Conservation (phyloP, 2,329 filamentous ascomycete genomes). For the Capronia americana region DNA sequence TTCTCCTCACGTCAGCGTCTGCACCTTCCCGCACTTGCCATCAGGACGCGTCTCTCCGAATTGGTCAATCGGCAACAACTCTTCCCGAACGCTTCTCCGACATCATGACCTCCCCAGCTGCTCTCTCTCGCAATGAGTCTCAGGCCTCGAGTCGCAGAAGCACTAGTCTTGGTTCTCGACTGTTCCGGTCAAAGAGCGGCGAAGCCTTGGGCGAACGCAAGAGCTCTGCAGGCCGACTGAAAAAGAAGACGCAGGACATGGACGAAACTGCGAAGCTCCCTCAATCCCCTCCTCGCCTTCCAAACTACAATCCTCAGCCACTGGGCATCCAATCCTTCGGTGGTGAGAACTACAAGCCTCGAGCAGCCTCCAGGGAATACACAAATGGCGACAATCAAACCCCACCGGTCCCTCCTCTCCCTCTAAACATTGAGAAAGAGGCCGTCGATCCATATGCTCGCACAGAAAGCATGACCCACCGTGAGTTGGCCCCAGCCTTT, state of each 20-base stretch:
- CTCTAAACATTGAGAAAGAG: conserved; percentile 30
- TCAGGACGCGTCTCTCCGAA: conserved; percentile 9
- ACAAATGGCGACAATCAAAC: conserved; percentile 28
- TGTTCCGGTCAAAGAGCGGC: conserved; percentile 39
- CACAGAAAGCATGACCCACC: conserved; percentile 94
- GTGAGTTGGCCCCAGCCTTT: conserved; percentile 47
- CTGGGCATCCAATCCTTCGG: conserved; percentile 38
- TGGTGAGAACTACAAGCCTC: conserved; percentile 37
- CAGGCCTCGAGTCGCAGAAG: conserved; percentile 34
- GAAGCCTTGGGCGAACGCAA: conserved; percentile 39
- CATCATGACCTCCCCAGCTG: conserved; percentile 34
- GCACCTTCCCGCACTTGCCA: conserved; percentile 4
- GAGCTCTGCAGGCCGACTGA: conserved; percentile 32
- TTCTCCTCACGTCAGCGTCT: conserved; percentile 30
- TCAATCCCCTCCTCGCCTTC: conserved; percentile 36
- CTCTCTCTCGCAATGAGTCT: conserved; percentile 37
- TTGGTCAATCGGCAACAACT: conserved; percentile 19
- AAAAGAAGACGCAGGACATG: conserved; percentile 37
- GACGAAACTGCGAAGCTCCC: conserved; percentile 32
- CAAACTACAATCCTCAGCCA: conserved; percentile 35
- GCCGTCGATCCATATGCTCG: conserved; percentile 74
- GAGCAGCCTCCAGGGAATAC: conserved; percentile 22
- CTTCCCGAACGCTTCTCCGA: conserved; percentile 14
- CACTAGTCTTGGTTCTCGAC: conserved; percentile 37
- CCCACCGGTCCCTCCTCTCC: conserved; percentile 38